Percentiles rank a stretch among this genome's conserved stretches.
phyloP scores from a whole-genome alignment of 1,139 yeast genomes.

The Candida pseudocylindracea region DNA sequence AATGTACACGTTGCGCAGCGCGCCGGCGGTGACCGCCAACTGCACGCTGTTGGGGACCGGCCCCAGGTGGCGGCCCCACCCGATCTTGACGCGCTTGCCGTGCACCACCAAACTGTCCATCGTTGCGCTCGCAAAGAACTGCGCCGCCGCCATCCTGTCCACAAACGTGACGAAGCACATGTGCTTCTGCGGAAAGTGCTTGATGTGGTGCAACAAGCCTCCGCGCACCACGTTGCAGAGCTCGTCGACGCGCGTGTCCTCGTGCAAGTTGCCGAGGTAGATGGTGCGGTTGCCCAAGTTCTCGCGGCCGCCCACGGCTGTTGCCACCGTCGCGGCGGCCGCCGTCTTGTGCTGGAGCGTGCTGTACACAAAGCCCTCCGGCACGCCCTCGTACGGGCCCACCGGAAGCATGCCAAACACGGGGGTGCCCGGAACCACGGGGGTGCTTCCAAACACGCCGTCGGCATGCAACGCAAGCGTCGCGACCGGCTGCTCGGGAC shows the following conservation, averaged over 20 bases:
- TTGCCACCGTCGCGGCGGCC: no score
- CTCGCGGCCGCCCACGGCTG: not conserved
- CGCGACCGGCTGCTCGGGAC: no score
- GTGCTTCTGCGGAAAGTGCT: conserved; percentile 13
- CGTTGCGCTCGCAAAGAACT: conserved; percentile 20
- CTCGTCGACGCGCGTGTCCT: conserved; percentile 21
- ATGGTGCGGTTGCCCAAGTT: conserved; percentile 16
- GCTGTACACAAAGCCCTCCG: no score
- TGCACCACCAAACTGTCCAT: conserved; percentile 23
- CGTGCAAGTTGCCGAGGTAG: conserved; percentile 21
- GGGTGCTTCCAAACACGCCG: no score
- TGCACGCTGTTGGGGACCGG: conserved; percentile 16
- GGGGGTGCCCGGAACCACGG: no score
- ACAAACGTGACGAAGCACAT: conserved; percentile 23
- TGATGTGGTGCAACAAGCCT: conserved; percentile 20
- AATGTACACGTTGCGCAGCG: conserved; percentile 23
- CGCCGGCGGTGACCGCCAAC: conserved; percentile 24
- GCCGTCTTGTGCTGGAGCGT: no score
- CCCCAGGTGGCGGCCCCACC: conserved; percentile 21
- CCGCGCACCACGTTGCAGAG: conserved; percentile 24
- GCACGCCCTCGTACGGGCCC: no score
- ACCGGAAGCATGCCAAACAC: no score
- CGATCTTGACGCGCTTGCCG: conserved; percentile 20
- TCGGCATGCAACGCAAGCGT: no score
- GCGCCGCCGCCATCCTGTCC: conserved; percentile 18